Evolutionary conservation across 2,329 filamentous ascomycete species (phyloP).

Genomic region (Exserohilum rostratum): DNA sequence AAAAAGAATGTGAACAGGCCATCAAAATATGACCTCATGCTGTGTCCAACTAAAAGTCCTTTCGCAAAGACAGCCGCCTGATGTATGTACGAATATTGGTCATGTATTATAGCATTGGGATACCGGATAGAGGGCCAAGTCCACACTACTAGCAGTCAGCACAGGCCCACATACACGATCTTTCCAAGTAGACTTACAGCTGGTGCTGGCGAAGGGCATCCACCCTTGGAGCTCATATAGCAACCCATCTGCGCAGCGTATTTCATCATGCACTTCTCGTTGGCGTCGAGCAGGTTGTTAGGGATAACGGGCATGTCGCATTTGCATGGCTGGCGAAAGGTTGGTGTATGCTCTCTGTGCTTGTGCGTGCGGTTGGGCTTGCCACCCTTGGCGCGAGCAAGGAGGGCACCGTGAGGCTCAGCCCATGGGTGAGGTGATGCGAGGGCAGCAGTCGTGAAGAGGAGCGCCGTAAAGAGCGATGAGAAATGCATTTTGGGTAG

Average conservation of each 20-base stretch:
- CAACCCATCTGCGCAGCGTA: constrained; percentile 23
- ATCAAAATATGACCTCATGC: too few relatives aligned
- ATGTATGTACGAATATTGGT: not conserved
- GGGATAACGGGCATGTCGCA: constrained; percentile 36
- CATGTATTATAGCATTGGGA: constrained; percentile 2
- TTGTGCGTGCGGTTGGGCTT: constrained; percentile 17
- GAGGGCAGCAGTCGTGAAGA: constrained; percentile 20
- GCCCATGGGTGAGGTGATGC: constrained; percentile 29
- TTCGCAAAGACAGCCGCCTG: not conserved
- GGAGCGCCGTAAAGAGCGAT: constrained; percentile 15
- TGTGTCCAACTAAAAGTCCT: not conserved
- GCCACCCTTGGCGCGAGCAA: not conserved
- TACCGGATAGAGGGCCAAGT: constrained; percentile 14
- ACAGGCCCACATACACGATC: not conserved
- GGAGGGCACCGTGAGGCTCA: constrained; percentile 14
- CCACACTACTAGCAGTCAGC: constrained; percentile 15
- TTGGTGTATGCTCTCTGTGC: constrained; percentile 35
- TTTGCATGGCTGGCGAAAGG: constrained; percentile 32
- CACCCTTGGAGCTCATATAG: constrained; percentile 22
- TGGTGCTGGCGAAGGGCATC: constrained; percentile 26
- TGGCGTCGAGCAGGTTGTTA: constrained; percentile 26
- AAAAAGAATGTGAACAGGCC: not conserved
- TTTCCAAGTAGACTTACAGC: constrained; percentile 11
- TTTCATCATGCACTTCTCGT: constrained; percentile 30
- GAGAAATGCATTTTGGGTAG: constrained; percentile 26